These are phyloP conservation scores for Taiozyma sp. DNA, from an alignment of 1,139 yeast genomes.

Conservation along the genomic window DNA sequence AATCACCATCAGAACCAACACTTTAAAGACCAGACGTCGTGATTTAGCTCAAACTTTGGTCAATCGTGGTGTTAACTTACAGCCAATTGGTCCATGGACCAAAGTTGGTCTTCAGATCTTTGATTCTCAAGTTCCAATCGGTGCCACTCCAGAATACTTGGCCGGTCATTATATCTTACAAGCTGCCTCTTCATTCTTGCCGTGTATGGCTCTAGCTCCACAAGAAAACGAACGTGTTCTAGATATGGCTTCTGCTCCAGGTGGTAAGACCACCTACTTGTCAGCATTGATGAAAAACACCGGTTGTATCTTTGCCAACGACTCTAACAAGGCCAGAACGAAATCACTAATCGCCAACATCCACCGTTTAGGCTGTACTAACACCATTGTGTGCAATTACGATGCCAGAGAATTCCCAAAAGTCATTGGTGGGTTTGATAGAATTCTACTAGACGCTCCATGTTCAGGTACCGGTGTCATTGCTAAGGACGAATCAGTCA, in stretches of 20 bases:
- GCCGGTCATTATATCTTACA: slow-evolving; percentile 98
- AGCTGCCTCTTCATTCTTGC: slow-evolving; percentile 97
- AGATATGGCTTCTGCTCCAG: slow-evolving; percentile 99
- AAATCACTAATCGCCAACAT: slow-evolving; percentile 95
- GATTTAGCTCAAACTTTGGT: slow-evolving; percentile 94
- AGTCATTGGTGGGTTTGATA: slow-evolving; percentile 96
- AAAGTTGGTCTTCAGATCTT: slow-evolving; percentile 96
- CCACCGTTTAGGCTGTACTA: slow-evolving; percentile 94
- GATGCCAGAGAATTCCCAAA: slow-evolving; percentile 99
- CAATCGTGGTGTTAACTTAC: slow-evolving; percentile 94
- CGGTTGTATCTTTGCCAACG: slow-evolving; percentile 96
- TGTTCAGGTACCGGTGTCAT: slow-evolving; percentile 99
- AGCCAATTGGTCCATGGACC: slow-evolving; percentile 97
- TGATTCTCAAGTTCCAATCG: slow-evolving; percentile 98
- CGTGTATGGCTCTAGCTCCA: slow-evolving; percentile 96
- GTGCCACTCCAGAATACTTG: slow-evolving; percentile 98
- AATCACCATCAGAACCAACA: slow-evolving; percentile 92
- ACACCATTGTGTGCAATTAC: slow-evolving; percentile 93
- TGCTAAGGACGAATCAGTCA: slow-evolving; percentile 94
- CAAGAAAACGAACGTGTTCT: slow-evolving; percentile 91
- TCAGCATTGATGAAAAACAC: slow-evolving; percentile 98
- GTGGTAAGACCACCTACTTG: slow-evolving; percentile 96
- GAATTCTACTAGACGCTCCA: slow-evolving; percentile 95
- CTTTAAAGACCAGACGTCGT: slow-evolving; percentile 89
- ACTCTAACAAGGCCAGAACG: slow-evolving; percentile 92